These are phyloP conservation scores for Endocalyx cinctus DNA, from an alignment of 2,329 filamentous ascomycete genomes.

Conservation along the genomic window DNA sequence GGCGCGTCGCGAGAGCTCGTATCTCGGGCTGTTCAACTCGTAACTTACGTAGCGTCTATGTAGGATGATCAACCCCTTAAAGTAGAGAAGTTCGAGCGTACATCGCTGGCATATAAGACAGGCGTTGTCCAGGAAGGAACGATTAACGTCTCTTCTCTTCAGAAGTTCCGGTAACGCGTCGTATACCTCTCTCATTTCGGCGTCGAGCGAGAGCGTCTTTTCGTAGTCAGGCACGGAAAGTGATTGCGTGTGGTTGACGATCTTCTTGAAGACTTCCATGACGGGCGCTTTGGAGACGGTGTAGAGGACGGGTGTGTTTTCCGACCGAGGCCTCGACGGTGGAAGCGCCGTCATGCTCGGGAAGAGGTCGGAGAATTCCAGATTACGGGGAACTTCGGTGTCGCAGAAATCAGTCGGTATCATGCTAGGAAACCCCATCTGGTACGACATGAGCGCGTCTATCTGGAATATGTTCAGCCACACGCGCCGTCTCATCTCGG, in stretches of 20 bases:
- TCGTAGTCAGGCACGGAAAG: conserved; percentile 2
- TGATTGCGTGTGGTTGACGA: conserved; percentile 6
- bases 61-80: conserved; percentile 28
- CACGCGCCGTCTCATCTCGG: conserved; percentile 37
- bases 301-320: conserved; percentile 7
- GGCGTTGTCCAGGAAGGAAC: conserved; percentile 22
- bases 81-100: conserved; percentile 25
- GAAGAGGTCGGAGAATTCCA: conserved; percentile 34
- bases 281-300: conserved; percentile 3
- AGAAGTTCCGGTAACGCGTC: conserved; percentile 17
- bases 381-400: conserved; percentile 32
- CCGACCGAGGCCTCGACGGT: conserved; percentile 13
- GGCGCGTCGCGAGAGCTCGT: conserved; percentile 13
- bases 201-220: conserved; percentile 15
- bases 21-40: conserved; percentile 9
- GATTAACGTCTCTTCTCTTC: conserved; percentile 18
- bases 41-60: conserved; percentile 24
- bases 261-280: conserved; percentile 7
- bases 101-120: conserved; percentile 20
- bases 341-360: conserved; percentile 28
- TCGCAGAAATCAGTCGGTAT: conserved; percentile 32
- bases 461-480: conserved; percentile 37
- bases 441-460: conserved; percentile 41
- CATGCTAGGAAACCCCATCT: conserved; percentile 45
- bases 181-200: conserved; percentile 16